Base-by-base conservation (phyloP, 208 protist genomes). In the Acanthamoeba quina region DNA sequence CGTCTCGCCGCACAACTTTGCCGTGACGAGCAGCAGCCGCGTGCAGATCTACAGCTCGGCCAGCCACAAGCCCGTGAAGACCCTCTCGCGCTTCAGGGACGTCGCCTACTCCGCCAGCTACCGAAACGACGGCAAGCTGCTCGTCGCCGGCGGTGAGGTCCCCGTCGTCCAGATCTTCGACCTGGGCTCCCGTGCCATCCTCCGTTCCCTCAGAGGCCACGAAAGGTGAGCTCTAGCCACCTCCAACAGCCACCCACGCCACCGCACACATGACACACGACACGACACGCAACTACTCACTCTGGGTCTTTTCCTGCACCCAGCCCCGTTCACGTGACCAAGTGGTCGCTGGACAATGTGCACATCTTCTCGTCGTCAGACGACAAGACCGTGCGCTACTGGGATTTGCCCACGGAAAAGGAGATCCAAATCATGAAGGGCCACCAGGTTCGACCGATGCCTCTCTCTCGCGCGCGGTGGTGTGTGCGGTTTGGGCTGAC, bases 11-110 rank as follows among this genome's bases (percentile, higher is more conserved):
- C 54, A 95, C 56, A 91, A 96, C 37, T 95, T 94, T 52, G 95
- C 94, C 19, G 94, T 96, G 62, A 96, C 94, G 44, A 96, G 94
- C 89, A 85, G 74, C 64, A 96, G 90, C n/a, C 64, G 95, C 41
- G 86, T 96, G 31, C 95, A 96, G 56, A 70, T 96, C 56, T 96
- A 93, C 94, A 92, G 74, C 70, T 64, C 86, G 66, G 86, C 94
- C 58, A 95, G 76, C n/a, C 94, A 92, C 44, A 94, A 52, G 21
- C 78, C 93, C 34, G 74, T 94, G 26, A 96, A 95, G 93, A 96
- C 91, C 17, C 24, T 96, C 24, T 90, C 95, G 34, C 95, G 95
- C 5, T 96, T 96, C 88, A 80, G 58, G 34, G 94, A 96, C 60
- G 58, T 94, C 7, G 95, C 94, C 41, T 94, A 96, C 93, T 80